phyloP scores from a whole-genome alignment of 306 rosid genomes.

The Carpinus viminea region DNA sequence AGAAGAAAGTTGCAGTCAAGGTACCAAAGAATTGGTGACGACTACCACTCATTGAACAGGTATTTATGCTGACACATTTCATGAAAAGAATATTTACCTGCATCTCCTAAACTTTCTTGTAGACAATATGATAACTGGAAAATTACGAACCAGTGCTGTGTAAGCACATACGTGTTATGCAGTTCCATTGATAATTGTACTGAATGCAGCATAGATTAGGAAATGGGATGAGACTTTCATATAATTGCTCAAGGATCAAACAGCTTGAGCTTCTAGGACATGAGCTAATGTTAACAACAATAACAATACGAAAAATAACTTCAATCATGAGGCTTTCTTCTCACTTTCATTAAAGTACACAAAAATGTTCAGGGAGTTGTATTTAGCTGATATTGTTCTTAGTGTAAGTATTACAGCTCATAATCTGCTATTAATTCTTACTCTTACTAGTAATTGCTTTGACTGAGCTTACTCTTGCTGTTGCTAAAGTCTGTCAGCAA shows the following conservation, averaged over 20 bases:
- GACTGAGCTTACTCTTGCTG: not conserved
- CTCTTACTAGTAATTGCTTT: not conserved
- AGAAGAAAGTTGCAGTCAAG: not conserved
- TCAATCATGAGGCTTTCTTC: not conserved
- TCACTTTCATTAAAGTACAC: not conserved
- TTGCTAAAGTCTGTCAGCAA: not conserved
- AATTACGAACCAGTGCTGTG: not conserved
- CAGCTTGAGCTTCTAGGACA: not conserved
- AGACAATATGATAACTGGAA: not conserved
- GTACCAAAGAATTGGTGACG: slow-evolving; percentile 19
- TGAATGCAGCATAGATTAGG: not conserved
- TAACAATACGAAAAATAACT: not conserved
- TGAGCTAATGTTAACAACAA: not conserved
- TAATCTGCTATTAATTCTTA: not conserved
- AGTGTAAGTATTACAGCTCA: not conserved
- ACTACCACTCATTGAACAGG: slow-evolving; percentile 31
- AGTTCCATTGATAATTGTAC: not conserved
- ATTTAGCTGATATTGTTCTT: not conserved
- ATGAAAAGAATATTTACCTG: not conserved
- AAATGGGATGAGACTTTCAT: not conserved
- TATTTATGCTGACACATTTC: not conserved
- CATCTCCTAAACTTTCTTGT: not conserved
- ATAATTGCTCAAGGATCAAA: not conserved
- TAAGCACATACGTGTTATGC: not conserved
- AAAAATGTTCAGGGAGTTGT: not conserved